Evolutionary conservation across 129 eudicot genomes (phyloP), one percentile per base, ranked within the genome.

Genomic region (Logfia minima): DNA sequence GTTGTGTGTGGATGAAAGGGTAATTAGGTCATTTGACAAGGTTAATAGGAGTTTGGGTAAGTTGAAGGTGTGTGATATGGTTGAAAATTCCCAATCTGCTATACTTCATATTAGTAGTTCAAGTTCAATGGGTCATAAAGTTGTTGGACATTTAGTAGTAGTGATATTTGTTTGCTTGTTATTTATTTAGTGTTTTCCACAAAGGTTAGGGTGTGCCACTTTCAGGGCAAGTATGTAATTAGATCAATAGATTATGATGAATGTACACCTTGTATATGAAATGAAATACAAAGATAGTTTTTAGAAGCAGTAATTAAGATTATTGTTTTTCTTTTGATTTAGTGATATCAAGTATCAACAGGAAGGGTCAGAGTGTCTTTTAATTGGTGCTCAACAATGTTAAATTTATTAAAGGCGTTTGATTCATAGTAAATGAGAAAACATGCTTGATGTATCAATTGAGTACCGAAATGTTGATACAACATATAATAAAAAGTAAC

Each of bases 1-100:
- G 6, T 81, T 92, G 66, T 92, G 97, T 65, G 67, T 87, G 45
- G 96, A 87, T 63, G 77, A 87, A 72, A 81, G 84, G 34, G 66
- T 83, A 72, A 70, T 71, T 71, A 59, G 32, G 80, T 79, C 74
- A 5, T 78, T 70, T 78, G 7, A 24, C 3, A 81, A 83, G 52
- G 70, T 64, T 62, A 78, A 80, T 73, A 70, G 79, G 17, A 45
- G 61, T 67, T 72, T 84, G 70, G 87, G 81, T 66, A 77, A 82
- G 45, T 61, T 91, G 53, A 91, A 85, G 74, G 18, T 67, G 4
- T 91, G 95, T 64, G 77, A 60, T 32, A 63, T 41, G 28, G 55
- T 82, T 35, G 80, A 70, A 19, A 69, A 78, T 75, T 82, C 92
- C 75, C 67, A 26, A 68, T 79, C 31, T 79, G 88, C 84, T 81